phyloP scores from a whole-genome alignment of 495 filamentous ascomycete genomes.

The Podospora pseudoanserina region DNA sequence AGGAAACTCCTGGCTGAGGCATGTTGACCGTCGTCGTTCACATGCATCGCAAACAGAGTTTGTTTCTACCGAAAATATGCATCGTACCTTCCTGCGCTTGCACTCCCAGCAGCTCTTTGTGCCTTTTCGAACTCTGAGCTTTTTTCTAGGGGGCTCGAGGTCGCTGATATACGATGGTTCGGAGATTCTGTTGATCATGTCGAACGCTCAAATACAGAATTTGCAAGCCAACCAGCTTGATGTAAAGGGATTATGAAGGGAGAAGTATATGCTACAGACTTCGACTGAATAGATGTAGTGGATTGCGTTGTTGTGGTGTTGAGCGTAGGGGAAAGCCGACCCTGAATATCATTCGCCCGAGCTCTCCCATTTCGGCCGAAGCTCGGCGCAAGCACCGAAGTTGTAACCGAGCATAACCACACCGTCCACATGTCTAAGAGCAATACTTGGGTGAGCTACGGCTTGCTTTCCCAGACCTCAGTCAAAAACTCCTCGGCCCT shows the following conservation, averaged over 20 bases:
- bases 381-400: neutral
- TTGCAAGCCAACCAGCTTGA: neutral
- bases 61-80: constrained; percentile 35
- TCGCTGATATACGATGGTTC: neutral
- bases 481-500: constrained; percentile 43
- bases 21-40: constrained; percentile 36
- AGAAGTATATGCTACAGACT: neutral
- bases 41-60: constrained; percentile 43
- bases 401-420: neutral
- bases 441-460: neutral
- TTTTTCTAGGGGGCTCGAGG: neutral
- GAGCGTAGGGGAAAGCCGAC: neutral
- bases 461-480: constrained; percentile 14
- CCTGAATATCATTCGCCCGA: neutral
- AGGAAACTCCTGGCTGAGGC: constrained; percentile 44
- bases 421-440: too few relatives aligned
- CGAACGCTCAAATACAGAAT: neutral
- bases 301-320: neutral
- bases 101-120: constrained; percentile 54
- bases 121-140: constrained; percentile 42
- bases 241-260: neutral
- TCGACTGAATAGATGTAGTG: neutral
- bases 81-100: constrained; percentile 48
- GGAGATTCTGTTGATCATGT: neutral
- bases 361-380: neutral